Base-by-base conservation (phyloP, 495 filamentous ascomycete genomes). In the Podospora tetraspora region DNA sequence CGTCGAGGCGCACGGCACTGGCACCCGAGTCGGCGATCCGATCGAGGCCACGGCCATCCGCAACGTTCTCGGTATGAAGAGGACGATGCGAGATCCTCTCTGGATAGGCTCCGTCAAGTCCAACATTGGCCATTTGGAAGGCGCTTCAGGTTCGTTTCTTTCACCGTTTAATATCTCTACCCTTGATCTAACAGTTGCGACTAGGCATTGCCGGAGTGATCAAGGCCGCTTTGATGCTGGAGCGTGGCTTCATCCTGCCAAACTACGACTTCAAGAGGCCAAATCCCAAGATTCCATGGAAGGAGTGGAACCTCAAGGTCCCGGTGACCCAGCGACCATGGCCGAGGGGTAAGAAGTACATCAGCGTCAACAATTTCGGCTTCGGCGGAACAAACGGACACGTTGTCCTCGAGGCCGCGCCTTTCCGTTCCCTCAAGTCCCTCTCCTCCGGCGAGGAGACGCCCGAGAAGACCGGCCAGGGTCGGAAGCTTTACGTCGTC, bases 71-170 rank as follows among this genome's bases (percentile, higher is more conserved):
- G 76, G 77, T 11, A 75, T 69, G 25, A 74, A 72, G n/a, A 66
- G 76, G 27, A 74, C 73, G 11, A 21, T 64, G 4, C 61, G 68
- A 1, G 69, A 78, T 25, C 78, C 81, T 3, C 69, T 85, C 12
- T 79, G 72, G 70, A 80, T 89, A 43, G 87, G 86, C 6, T 85
- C 84, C 0, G 77, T 88, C 0, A 89, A 89, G 66, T 82, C 82
- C 1, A 86, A 87, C 67, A 80, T 87, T 62, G 85, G 87, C 9
- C 87, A 89, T 70, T 67, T 82, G 23, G 87, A 88, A 75, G 85
- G 79, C 1, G 79, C 83, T 11, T 81, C 79, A 57, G 74, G 74
- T 74, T 66, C 59, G 69, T 68, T 25, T n/a, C 0, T 2, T 21
- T 27, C 24, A n/a, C 25, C 23, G 16, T 13, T 3, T 1, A 16